These are phyloP conservation scores for Candida dubliniensis DNA, from an alignment of 1,139 yeast genomes.

Conservation along the genomic window DNA sequence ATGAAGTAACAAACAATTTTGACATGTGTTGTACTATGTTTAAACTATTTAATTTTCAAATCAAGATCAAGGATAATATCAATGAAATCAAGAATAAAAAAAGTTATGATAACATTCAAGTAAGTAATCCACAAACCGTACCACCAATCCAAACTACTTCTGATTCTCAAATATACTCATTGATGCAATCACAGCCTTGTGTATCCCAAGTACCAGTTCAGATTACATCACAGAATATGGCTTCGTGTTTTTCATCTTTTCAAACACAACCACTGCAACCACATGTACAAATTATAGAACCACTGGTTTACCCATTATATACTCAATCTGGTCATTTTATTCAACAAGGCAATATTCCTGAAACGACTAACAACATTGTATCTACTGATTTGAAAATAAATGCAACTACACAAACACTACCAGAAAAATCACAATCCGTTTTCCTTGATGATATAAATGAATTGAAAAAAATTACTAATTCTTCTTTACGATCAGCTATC, in stretches of 20 bases:
- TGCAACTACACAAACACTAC: background rate
- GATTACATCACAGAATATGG: too few species aligned
- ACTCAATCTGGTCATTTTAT: background rate
- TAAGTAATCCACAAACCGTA: background rate
- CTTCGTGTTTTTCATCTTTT: background rate
- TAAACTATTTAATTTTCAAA: conserved; percentile 3
- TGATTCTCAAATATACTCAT: too few species aligned
- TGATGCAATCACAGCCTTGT: background rate
- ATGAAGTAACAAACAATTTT: conserved; percentile 10
- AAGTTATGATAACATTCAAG: too few species aligned
- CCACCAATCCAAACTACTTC: background rate
- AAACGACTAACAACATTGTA: too few species aligned
- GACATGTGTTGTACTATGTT: conserved; percentile 13
- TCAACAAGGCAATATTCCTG: too few species aligned
- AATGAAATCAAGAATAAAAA: background rate
- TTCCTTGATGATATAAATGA: conserved; percentile 8
- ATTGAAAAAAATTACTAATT: conserved; percentile 15
- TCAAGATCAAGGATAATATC: conserved; percentile 1
- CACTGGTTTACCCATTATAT: background rate
- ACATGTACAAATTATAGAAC: background rate
- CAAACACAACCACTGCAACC: background rate
- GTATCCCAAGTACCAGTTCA: background rate
- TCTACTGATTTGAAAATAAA: too few species aligned
- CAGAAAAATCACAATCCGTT: conserved; percentile 1
- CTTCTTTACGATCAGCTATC: conserved; percentile 14